These are phyloP conservation scores for Carpinus viminea DNA, from an alignment of 306 rosid species.

Conservation along the genomic window DNA sequence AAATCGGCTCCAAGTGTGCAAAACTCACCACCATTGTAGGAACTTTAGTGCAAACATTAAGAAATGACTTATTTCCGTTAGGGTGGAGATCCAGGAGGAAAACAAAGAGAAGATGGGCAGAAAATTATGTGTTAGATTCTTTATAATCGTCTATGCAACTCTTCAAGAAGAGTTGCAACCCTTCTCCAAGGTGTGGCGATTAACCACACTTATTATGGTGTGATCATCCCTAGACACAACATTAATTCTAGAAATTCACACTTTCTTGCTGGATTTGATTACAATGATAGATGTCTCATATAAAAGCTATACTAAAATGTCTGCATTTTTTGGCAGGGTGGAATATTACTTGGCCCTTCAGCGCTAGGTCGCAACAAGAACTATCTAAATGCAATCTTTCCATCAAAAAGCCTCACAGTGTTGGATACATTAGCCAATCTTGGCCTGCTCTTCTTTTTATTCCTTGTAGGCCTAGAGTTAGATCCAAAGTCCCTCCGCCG, in stretches of 20 bases:
- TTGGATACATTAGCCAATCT: slow-evolving; percentile 67
- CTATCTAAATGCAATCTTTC: slow-evolving; percentile 48
- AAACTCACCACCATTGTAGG: too few relatives aligned
- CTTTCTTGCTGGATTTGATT: neutral
- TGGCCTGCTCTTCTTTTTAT: slow-evolving; percentile 70
- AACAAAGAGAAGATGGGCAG: too few relatives aligned
- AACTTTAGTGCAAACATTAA: too few relatives aligned
- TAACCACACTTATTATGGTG: too few relatives aligned
- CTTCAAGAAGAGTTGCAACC: too few relatives aligned
- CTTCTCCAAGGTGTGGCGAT: too few relatives aligned
- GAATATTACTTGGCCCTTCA: slow-evolving; percentile 72
- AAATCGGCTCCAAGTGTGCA: too few relatives aligned
- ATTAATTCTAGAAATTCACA: neutral
- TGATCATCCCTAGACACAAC: too few relatives aligned
- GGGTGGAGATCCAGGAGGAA: too few relatives aligned
- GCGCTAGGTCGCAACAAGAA: slow-evolving; percentile 47
- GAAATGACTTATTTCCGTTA: too few relatives aligned
- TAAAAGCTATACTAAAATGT: neutral
- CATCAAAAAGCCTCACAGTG: slow-evolving; percentile 54
- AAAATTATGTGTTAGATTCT: too few relatives aligned
- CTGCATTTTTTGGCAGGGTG: slow-evolving; percentile 43
- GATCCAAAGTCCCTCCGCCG: slow-evolving; percentile 48
- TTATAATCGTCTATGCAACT: too few relatives aligned
- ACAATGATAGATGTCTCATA: neutral
- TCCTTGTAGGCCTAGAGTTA: slow-evolving; percentile 63